Evolutionary conservation across 345 rosid genomes (phyloP).

Genomic region (Turritis glabra): DNA sequence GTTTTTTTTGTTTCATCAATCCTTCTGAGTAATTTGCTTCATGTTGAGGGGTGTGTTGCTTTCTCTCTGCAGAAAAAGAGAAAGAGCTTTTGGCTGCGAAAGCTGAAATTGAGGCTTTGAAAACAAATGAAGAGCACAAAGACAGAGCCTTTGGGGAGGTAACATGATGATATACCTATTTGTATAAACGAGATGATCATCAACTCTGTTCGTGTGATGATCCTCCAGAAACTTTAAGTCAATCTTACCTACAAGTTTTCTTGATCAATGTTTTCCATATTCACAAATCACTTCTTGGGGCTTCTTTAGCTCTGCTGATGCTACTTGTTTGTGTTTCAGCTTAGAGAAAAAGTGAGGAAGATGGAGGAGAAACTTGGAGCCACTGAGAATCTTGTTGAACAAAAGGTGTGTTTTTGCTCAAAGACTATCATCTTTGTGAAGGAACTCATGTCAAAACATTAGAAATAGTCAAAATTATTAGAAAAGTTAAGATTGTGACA

Average conservation of each 20-base stretch:
- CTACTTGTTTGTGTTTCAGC: slow-evolving; percentile 45
- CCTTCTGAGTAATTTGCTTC: slow-evolving; percentile 9
- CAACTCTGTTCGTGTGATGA: background rate
- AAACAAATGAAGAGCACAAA: slow-evolving; percentile 63
- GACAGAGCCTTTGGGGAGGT: slow-evolving; percentile 79
- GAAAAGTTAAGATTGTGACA: background rate
- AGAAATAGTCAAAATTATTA: background rate
- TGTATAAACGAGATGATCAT: too few species aligned
- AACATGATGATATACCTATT: slow-evolving; percentile 16
- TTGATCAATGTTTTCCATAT: background rate
- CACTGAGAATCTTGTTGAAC: slow-evolving; percentile 57
- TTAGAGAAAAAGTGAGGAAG: slow-evolving; percentile 50
- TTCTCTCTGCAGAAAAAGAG: slow-evolving; percentile 57
- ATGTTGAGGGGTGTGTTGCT: background rate
- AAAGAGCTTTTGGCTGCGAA: slow-evolving; percentile 54
- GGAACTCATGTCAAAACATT: slow-evolving; percentile 10
- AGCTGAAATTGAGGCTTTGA: slow-evolving; percentile 66
- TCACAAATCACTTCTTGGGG: background rate
- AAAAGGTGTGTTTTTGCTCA: slow-evolving; percentile 51
- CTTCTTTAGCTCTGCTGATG: slow-evolving; percentile 12
- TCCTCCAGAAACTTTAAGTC: background rate
- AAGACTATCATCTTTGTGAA: background rate
- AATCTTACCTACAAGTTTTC: slow-evolving; percentile 8
- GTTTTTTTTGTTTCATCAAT: background rate
- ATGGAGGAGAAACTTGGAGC: slow-evolving; percentile 54